Evolutionary conservation across 768 basidiomycete species (phyloP).

Genomic region (Suillus clintonianus): DNA sequence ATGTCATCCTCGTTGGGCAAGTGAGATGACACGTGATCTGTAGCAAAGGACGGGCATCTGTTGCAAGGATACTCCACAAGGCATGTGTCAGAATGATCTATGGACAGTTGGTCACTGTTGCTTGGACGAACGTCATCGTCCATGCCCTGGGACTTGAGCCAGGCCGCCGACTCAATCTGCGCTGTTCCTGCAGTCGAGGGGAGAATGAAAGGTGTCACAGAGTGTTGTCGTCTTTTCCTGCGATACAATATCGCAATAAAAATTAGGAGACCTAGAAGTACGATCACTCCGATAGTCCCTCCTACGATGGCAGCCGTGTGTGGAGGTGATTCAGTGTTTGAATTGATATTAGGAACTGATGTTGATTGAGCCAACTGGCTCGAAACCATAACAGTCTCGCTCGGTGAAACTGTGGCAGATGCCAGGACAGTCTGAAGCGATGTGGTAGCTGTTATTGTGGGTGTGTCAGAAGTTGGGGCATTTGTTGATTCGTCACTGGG

Average conservation of each 20-base stretch:
- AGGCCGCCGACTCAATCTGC: neutral
- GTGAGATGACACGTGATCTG: neutral
- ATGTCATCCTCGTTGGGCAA: neutral
- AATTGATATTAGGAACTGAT: neutral
- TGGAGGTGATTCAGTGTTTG: neutral
- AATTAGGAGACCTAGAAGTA: neutral
- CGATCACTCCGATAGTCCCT: neutral
- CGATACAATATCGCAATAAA: neutral
- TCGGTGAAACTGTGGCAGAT: neutral
- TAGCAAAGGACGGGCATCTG: neutral
- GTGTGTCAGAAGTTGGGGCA: neutral
- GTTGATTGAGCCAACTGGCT: neutral
- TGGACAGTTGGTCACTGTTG: neutral
- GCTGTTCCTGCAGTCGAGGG: neutral
- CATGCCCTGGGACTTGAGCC: neutral
- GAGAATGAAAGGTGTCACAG: neutral
- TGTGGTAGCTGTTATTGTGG: neutral
- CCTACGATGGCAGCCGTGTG: neutral
- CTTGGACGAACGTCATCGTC: neutral
- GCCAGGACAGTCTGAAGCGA: neutral
- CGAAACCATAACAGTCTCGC: neutral
- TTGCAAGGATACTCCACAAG: neutral
- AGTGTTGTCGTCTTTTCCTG: neutral
- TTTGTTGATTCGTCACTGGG: neutral
- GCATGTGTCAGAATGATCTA: constrained; percentile 2